Evolutionary conservation across 1,284 basidiomycete genomes (phyloP).

Genomic region (Sporisorium scitamineum): DNA sequence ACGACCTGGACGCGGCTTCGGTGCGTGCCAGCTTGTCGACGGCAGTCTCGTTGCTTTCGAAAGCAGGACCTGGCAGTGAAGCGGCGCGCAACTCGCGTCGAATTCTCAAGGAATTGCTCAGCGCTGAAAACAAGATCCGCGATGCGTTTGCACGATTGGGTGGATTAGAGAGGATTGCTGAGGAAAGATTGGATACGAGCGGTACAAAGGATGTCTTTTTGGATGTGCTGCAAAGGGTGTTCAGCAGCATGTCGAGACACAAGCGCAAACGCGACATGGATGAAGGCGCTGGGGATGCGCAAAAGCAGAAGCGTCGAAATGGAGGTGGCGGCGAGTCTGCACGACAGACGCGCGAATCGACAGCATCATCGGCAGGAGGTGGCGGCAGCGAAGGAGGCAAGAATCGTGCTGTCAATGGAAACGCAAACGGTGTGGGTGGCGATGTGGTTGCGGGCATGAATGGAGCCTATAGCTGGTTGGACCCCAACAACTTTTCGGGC

Average conservation of each 20-base stretch:
- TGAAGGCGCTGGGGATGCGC: neutral
- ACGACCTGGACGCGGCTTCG: conserved; percentile 32
- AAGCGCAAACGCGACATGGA: conserved; percentile 36
- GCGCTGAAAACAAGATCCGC: conserved; percentile 41
- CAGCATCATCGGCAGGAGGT: conserved; percentile 14
- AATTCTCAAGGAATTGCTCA: conserved; percentile 43
- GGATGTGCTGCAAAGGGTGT: conserved; percentile 37
- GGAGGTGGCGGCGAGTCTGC: conserved; percentile 11
- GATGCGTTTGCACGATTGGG: conserved; percentile 32
- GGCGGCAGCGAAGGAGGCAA: neutral
- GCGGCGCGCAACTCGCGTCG: conserved; percentile 47
- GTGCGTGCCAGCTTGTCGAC: conserved; percentile 27
- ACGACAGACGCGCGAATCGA: conserved; percentile 32
- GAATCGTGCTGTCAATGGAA: neutral
- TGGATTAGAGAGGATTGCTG: conserved; percentile 36
- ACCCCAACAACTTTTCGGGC: conserved; percentile 12
- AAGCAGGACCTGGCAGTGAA: conserved; percentile 41
- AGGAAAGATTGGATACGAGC: conserved; percentile 32
- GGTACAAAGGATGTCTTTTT: conserved; percentile 44
- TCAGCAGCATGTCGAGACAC: conserved; percentile 14
- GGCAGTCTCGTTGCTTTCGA: conserved; percentile 41
- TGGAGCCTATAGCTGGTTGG: conserved; percentile 29
- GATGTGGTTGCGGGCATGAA: conserved; percentile 9
- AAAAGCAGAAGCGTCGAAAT: conserved; percentile 13
- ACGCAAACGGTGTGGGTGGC: neutral